Base-by-base conservation (phyloP, 352 stramenopile species). In the Plasmopara halstedii region DNA sequence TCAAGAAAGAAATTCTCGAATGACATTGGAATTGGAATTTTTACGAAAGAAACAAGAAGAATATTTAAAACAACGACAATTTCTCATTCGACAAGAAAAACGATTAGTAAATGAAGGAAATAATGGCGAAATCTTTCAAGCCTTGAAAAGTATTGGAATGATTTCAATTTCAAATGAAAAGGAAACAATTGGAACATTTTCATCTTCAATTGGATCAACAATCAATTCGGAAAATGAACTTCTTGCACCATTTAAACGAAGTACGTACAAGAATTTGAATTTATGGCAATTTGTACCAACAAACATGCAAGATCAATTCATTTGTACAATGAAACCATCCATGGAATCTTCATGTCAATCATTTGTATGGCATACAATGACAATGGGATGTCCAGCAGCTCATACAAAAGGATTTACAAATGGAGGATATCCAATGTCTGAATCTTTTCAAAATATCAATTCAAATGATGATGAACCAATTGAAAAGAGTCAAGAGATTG, bases 221-320 rank as follows among this genome's bases (percentile, higher is more conserved):
- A n/a, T 29, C 25, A 10, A 2, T 23, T 9, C 48, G 15, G 4
- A 13, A 66, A 2, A 40, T 34, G 10, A 70, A 83, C 15, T 32
- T 73, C 9, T 42, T 79, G 67, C 75, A 6, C 74, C 77, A 10
- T 93, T 93, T 62, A 89, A 89, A 57, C 72, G 76, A 33, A 93
- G 81, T 63, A 90, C 79, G 46, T 88, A 75, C 69, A 89, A 90
- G 44, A 85, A 65, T 26, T 54, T 87, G 10, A 74, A 86, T 14
- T 40, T 81, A 21, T 93, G 81, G 81, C 75, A 89, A 43, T 85
- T 80, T 33, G 26, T 93, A 10, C 70, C 81, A 0, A 93, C 81
- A 14, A 93, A 93, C 60, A 87, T 93, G 76, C 81, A 93, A 56
- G 67, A 89, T 45, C 78, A 89, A 54, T 89, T 85, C 42, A 46